Evolutionary conservation across 106 monocot genomes (phyloP).

Genomic region (Iris macrosiphon): DNA sequence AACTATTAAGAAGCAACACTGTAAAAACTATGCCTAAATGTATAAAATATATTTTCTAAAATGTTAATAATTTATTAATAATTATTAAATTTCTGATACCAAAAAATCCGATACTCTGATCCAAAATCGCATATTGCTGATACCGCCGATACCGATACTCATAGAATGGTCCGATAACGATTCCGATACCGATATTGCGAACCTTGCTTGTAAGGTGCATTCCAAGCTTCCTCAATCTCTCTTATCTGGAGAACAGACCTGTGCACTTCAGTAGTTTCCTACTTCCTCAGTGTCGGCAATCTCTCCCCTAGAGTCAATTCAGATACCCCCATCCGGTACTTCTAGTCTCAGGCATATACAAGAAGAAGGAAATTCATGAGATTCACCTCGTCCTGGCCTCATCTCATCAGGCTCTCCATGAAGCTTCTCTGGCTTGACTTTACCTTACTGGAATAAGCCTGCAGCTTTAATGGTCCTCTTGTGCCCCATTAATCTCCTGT

Average conservation of each 20-base stretch:
- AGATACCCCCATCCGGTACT: not conserved
- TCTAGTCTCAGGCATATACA: conserved; percentile 57
- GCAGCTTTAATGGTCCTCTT: conserved; percentile 85
- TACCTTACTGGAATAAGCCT: conserved; percentile 50
- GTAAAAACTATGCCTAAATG: too few species aligned
- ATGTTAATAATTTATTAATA: too few species aligned
- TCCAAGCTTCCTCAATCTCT: not conserved
- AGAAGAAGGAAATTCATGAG: conserved; percentile 86
- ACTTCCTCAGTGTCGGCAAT: not conserved
- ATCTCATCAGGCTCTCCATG: conserved; percentile 92
- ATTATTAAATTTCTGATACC: too few species aligned
- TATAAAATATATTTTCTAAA: too few species aligned
- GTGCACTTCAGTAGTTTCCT: too few species aligned
- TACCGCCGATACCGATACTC: too few species aligned
- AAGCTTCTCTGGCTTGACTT: conserved; percentile 63
- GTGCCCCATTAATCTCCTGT: conserved; percentile 91
- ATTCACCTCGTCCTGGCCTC: conserved; percentile 76
- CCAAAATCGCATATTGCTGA: too few species aligned
- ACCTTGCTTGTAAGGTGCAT: too few species aligned
- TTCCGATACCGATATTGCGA: too few species aligned
- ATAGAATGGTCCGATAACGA: too few species aligned
- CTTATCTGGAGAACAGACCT: not conserved
- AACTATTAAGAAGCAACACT: too few species aligned
- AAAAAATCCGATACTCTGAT: too few species aligned
- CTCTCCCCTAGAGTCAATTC: not conserved